Conservation (phyloP, 106 monocot genomes). For the Platanthera zijinensis region DNA sequence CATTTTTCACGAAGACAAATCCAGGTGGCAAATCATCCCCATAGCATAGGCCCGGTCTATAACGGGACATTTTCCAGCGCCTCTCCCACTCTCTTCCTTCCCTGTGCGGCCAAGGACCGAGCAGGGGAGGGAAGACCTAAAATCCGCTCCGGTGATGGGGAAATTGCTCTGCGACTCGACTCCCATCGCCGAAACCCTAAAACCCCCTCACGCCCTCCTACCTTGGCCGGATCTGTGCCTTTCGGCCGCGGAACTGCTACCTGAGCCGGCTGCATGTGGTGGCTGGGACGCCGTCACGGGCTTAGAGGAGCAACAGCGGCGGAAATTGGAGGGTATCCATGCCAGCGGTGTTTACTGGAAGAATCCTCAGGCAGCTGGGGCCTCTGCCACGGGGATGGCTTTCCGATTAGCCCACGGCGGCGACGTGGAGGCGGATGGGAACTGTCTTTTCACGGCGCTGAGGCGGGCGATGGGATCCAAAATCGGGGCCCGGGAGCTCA, state of each 20-base stretch:
- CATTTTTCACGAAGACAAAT: not conserved
- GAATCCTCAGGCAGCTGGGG: slow-evolving; percentile 7
- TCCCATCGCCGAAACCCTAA: slow-evolving; percentile 14
- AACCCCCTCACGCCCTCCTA: slow-evolving; percentile 4
- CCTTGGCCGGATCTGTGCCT: slow-evolving; percentile 7
- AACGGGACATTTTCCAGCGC: slow-evolving; percentile 7
- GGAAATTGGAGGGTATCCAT: slow-evolving; percentile 14
- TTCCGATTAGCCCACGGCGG: slow-evolving; percentile 23
- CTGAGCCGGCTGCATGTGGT: slow-evolving; percentile 7
- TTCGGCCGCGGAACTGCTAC: not conserved
- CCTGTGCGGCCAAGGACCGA: not conserved
- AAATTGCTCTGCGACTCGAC: slow-evolving; percentile 19
- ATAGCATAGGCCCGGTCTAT: not conserved
- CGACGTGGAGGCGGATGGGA: slow-evolving; percentile 59
- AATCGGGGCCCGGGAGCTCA: slow-evolving; percentile 32
- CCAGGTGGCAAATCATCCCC: slow-evolving; percentile 8
- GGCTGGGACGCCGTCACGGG: slow-evolving; percentile 17
- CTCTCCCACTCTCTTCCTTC: not conserved
- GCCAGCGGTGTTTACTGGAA: slow-evolving; percentile 21
- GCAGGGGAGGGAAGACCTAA: not conserved
- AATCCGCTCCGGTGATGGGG: slow-evolving; percentile 11
- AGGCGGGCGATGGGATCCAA: slow-evolving; percentile 29
- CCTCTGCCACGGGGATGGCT: not conserved
- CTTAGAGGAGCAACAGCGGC: slow-evolving; percentile 23
- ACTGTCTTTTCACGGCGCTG: slow-evolving; percentile 57